Evolutionary conservation across 306 rosid genomes (phyloP).

Genomic region (Cucurbita argyrosperma): DNA sequence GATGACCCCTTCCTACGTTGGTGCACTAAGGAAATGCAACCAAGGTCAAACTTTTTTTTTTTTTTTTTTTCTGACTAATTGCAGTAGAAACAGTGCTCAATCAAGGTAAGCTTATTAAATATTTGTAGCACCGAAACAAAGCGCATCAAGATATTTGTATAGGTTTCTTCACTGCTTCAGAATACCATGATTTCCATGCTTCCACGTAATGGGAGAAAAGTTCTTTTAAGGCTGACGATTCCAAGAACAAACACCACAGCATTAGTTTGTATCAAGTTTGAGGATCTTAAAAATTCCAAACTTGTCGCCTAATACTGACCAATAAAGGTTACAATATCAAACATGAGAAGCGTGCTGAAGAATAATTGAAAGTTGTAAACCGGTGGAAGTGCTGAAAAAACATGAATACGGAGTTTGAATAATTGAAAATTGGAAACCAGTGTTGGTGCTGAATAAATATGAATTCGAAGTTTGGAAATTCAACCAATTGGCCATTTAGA

Average conservation of each 20-base stretch:
- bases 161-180: slow-evolving; percentile 14
- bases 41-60: background rate
- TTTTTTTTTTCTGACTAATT: background rate
- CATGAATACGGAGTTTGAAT: background rate
- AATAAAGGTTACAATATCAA: background rate
- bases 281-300: slow-evolving; percentile 8
- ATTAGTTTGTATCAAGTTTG: background rate
- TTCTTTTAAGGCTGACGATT: slow-evolving; percentile 19
- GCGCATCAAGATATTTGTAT: slow-evolving; percentile 6
- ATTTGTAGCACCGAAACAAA: background rate
- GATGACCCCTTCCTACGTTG: background rate
- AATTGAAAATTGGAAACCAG: background rate
- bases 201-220: slow-evolving; percentile 40
- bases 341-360: background rate
- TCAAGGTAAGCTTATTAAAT: background rate
- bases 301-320: background rate
- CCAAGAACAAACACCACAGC: slow-evolving; percentile 2
- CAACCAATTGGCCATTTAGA: background rate
- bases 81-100: background rate
- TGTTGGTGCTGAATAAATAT: background rate
- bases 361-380: background rate
- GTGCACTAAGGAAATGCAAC: slow-evolving; percentile 11
- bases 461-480: background rate
- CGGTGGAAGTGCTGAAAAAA: background rate
- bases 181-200: slow-evolving; percentile 35